Percentiles rank a stretch among this genome's conserved stretches.
Evolutionary conservation across 2,329 filamentous ascomycete species (phyloP).

Genomic region (Pseudogymnoascus sp.): DNA sequence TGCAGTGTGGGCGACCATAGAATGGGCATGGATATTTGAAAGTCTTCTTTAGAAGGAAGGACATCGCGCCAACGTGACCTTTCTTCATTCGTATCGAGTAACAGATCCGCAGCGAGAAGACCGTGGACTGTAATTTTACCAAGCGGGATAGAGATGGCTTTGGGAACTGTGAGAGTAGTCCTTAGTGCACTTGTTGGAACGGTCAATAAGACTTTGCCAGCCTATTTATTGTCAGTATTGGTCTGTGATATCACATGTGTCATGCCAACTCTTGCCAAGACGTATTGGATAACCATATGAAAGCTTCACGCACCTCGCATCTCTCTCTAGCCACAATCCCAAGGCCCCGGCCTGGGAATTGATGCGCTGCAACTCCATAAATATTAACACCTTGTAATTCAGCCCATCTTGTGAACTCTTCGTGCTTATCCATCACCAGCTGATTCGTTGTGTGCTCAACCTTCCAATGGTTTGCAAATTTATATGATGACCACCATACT

Average conservation of each 20-base stretch:
- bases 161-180: slow-evolving; percentile 52
- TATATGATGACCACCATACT: neutral
- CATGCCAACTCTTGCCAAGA: neutral
- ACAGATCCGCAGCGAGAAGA: slow-evolving; percentile 61
- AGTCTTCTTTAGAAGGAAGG: slow-evolving; percentile 55
- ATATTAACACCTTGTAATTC: slow-evolving; percentile 54
- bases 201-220: slow-evolving; percentile 52
- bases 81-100: slow-evolving; percentile 41
- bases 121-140: slow-evolving; percentile 57
- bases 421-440: slow-evolving; percentile 26
- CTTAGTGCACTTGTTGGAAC: slow-evolving; percentile 58
- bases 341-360: slow-evolving; percentile 64
- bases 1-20: slow-evolving; percentile 40
- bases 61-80: slow-evolving; percentile 52
- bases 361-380: slow-evolving; percentile 56
- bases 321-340: slow-evolving; percentile 64
- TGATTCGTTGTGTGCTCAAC: neutral
- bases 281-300: slow-evolving; percentile 1
- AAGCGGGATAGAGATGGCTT: slow-evolving; percentile 44
- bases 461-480: neutral
- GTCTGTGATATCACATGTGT: slow-evolving; percentile 1
- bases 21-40: slow-evolving; percentile 49
- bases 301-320: slow-evolving; percentile 46
- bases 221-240: slow-evolving; percentile 30
- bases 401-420: slow-evolving; percentile 62